Evolutionary conservation across 225 moss, liverwort and hornwort species (phyloP).

Genomic region (Marchantia polymorpha): DNA sequence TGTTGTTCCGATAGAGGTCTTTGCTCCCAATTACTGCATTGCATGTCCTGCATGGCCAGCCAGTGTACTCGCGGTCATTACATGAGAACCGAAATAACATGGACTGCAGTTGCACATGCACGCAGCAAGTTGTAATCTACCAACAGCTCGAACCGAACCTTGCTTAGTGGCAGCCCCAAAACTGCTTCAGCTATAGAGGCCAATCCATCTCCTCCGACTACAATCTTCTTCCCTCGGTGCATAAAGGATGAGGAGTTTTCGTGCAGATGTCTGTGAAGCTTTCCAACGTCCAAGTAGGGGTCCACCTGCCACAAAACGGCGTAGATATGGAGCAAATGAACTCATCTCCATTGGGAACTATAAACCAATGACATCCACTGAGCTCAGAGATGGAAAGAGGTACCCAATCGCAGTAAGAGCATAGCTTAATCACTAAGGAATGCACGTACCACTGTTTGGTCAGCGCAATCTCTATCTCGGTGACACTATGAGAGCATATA

Average conservation of each 20-base stretch:
- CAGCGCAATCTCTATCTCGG: not conserved
- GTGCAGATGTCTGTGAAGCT: slow-evolving; percentile 48
- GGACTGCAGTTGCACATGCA: not conserved
- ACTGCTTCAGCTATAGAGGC: slow-evolving; percentile 66
- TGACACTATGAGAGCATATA: not conserved
- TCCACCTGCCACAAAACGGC: slow-evolving; percentile 62
- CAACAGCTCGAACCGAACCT: slow-evolving; percentile 44
- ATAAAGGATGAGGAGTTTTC: slow-evolving; percentile 37
- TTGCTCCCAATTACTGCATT: slow-evolving; percentile 99
- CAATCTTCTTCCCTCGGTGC: slow-evolving; percentile 57
- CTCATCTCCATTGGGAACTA: too few species aligned
- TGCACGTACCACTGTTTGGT: not conserved
- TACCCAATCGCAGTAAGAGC: too few species aligned
- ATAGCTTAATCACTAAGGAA: too few species aligned
- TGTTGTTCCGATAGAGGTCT: slow-evolving; percentile 76
- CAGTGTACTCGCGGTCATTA: not conserved
- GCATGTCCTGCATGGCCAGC: slow-evolving; percentile 64
- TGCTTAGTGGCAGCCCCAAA: slow-evolving; percentile 73
- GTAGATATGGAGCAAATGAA: not conserved
- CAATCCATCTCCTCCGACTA: slow-evolving; percentile 59
- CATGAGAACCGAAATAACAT: not conserved
- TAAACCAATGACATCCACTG: too few species aligned
- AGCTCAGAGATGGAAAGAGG: too few species aligned
- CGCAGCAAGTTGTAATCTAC: not conserved
- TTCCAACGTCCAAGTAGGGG: slow-evolving; percentile 88